phyloP scores from a whole-genome alignment of 78 protist species.

The Emiliania huxleyi region DNA sequence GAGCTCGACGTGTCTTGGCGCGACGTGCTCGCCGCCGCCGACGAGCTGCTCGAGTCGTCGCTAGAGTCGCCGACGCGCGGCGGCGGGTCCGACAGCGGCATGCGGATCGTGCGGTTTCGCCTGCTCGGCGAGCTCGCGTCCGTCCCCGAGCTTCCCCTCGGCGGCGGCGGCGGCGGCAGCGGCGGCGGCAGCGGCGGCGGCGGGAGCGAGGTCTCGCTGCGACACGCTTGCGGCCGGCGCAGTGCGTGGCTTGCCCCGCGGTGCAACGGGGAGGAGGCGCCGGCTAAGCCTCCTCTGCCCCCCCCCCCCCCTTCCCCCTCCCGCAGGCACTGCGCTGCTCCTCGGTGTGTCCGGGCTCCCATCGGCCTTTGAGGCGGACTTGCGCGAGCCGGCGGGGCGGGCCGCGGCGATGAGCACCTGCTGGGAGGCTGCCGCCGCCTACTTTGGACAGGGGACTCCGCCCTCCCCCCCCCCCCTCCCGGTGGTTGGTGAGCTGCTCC shows the following conservation, averaged over 20 bases:
- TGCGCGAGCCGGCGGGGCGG: not conserved
- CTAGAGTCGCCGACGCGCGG: not conserved
- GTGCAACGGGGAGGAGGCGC: too few species aligned
- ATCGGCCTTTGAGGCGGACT: not conserved
- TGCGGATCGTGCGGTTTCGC: not conserved
- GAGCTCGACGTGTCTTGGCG: not conserved
- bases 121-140: not conserved
- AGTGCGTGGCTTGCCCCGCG: too few species aligned
- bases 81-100: not conserved
- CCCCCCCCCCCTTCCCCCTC: too few species aligned
- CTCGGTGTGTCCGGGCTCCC: not conserved
- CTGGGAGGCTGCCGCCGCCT: not conserved
- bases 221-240: too few species aligned
- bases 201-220: too few species aligned
- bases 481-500: too few species aligned
- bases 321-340: not conserved
- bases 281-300: too few species aligned
- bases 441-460: not conserved
- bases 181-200: too few species aligned
- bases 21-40: not conserved
- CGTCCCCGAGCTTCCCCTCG: not conserved
- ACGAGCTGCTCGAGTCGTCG: not conserved
- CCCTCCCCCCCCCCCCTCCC: too few species aligned
- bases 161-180: not conserved
- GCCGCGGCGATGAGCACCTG: not conserved